Evolutionary conservation across 1,139 yeast genomes (phyloP), one percentile per base, ranked within the genome.

Genomic region (Pichia sp.): DNA sequence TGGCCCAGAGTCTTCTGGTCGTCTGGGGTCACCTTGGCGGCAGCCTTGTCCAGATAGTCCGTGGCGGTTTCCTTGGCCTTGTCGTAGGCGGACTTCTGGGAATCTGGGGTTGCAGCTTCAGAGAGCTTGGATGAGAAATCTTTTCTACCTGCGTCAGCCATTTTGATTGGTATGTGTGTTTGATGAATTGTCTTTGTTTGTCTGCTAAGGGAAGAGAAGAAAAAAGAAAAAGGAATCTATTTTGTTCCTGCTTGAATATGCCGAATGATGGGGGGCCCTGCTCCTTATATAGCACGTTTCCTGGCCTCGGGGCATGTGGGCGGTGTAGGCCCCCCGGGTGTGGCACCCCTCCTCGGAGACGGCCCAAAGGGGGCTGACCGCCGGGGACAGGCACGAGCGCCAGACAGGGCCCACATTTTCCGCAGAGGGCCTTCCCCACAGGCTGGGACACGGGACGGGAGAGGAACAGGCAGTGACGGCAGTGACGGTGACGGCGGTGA

Each of bases 61-160:
- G 95, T 85, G 60, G 81, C 83, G 45, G 71, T 59, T 75, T 90
- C 96, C 77, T 86, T 85, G 62, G 83, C 84, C 73, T 85, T 75
- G 66, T 88, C 86, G 47, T 75, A 71, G 64, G 77, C 73, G 49
- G 84, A 63, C 78, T 90, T 90, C 70, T 87, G 78, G 55, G 81
- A 73, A 60, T 89, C 85, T 68, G 97, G 96, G 64, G 81, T 87
- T 54, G 87, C 60, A 50, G 79, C 68, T 77, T 88, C 95, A 56
- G 76, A 54, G 61, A 80, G 73, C 75, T 89, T 88, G 71, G 84
- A 86, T 63, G 85, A 65, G 67, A 90, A 78, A 68, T 78, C 74
- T 74, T 88, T 88, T 85, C 95, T 87, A 64, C 88, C 89, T 60
- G 79, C 70, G 81, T 85, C 91, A 66, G 90, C 81, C 91, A 85